A percentile compares a stretch with the other conserved stretches of the same genome.
These are phyloP conservation scores for Karstenula rhodostoma DNA, from an alignment of 2,329 filamentous ascomycete genomes.

Conservation along the genomic window DNA sequence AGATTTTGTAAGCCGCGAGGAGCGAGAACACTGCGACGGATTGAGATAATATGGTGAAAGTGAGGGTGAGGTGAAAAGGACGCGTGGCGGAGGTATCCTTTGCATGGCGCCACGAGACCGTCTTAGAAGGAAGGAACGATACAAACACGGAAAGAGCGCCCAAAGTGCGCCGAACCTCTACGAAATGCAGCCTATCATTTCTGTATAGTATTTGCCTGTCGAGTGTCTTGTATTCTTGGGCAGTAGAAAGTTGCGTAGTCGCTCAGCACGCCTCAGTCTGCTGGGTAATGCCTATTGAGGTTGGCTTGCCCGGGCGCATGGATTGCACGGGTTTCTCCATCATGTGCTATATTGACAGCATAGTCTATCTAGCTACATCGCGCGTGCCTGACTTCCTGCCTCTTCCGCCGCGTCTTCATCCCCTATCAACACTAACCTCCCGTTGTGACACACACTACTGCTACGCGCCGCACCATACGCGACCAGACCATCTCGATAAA, in stretches of 20 bases:
- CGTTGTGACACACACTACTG: neutral
- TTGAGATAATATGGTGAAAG: neutral
- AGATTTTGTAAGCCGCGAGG: neutral
- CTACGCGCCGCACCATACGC: neutral
- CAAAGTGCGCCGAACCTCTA: neutral
- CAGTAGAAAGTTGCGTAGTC: neutral
- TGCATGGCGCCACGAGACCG: neutral
- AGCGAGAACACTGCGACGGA: neutral
- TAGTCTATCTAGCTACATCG: conserved; percentile 2
- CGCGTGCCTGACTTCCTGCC: neutral
- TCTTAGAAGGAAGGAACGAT: neutral
- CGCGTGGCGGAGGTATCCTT: neutral
- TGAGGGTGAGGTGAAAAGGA: neutral
- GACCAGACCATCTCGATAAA: neutral
- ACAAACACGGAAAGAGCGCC: neutral
- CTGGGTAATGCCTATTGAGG: neutral
- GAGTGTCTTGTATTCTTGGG: neutral
- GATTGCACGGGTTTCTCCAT: neutral
- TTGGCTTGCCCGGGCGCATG: neutral
- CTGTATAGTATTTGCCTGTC: neutral
- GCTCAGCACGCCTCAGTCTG: neutral
- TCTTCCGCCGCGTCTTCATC: neutral
- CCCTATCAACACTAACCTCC: neutral
- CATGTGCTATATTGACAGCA: conserved; percentile 6
- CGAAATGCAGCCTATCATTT: too few species aligned